phyloP scores from a whole-genome alignment of 345 rosid species.

The Syzygium grande region DNA sequence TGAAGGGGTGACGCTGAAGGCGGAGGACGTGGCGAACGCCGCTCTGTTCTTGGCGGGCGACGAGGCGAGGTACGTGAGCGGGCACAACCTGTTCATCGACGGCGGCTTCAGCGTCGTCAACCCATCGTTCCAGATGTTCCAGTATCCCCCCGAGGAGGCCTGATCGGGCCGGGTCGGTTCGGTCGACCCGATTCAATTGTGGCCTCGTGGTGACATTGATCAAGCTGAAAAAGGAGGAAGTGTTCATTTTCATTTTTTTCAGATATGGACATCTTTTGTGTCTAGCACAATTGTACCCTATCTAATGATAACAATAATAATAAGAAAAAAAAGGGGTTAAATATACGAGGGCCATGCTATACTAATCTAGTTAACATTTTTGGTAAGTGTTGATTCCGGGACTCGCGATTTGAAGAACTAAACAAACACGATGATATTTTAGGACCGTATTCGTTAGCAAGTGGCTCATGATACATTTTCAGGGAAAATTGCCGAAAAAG shows the following conservation, averaged over 20 bases:
- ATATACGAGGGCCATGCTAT: neutral
- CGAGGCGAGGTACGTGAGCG: conserved; percentile 42
- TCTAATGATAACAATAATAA: neutral
- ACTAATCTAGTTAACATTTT: neutral
- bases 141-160: conserved; percentile 9
- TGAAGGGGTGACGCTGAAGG: conserved; percentile 33
- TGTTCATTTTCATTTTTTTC: neutral
- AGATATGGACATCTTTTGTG: neutral
- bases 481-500: neutral
- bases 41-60: conserved; percentile 45
- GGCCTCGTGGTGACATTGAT: neutral
- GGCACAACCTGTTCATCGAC: conserved; percentile 36
- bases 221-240: neutral
- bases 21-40: conserved; percentile 41
- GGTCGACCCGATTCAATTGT: neutral
- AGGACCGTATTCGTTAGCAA: neutral
- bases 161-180: neutral
- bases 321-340: neutral
- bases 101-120: conserved; percentile 38
- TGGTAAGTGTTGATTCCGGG: neutral
- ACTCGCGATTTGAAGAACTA: neutral
- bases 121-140: conserved; percentile 20
- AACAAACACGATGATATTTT: neutral
- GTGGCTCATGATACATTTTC: neutral
- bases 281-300: neutral